Evolutionary conservation across 2,329 filamentous ascomycete species (phyloP).

Genomic region (Fusarium miscanthi): DNA sequence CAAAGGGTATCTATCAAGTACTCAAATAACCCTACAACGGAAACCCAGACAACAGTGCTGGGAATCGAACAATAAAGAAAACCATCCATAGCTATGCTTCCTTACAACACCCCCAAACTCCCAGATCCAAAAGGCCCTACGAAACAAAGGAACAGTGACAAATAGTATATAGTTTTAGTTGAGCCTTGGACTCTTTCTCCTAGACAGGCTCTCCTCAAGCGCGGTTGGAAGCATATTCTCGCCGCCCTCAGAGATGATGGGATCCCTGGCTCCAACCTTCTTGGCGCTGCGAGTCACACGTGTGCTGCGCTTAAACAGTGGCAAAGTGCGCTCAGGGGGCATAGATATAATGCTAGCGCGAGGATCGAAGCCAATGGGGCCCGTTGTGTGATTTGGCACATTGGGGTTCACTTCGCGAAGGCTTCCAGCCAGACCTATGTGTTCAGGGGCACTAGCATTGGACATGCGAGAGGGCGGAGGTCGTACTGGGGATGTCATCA

Average conservation of each 20-base stretch:
- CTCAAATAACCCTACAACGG: constrained; percentile 47
- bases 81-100: constrained; percentile 7
- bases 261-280: constrained; percentile 40
- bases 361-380: constrained; percentile 55
- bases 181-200: constrained; percentile 67
- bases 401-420: constrained; percentile 68
- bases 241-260: constrained; percentile 56
- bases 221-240: constrained; percentile 62
- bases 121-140: constrained; percentile 20
- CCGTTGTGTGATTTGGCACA: constrained; percentile 56
- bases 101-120: constrained; percentile 29
- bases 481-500: constrained; percentile 48
- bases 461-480: constrained; percentile 48
- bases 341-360: constrained; percentile 56
- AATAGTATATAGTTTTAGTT: constrained; percentile 42
- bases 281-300: constrained; percentile 51
- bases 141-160: not conserved
- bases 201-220: constrained; percentile 59
- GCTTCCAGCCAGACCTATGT: constrained; percentile 54
- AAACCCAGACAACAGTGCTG: constrained; percentile 11
- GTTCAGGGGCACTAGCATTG: constrained; percentile 43
- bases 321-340: constrained; percentile 57
- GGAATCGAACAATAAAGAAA: constrained; percentile 22
- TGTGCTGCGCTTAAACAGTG: constrained; percentile 60
- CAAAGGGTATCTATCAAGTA: constrained; percentile 52